Conservation (phyloP, 2,329 filamentous ascomycete genomes). For the Albifimbria verrucaria region DNA sequence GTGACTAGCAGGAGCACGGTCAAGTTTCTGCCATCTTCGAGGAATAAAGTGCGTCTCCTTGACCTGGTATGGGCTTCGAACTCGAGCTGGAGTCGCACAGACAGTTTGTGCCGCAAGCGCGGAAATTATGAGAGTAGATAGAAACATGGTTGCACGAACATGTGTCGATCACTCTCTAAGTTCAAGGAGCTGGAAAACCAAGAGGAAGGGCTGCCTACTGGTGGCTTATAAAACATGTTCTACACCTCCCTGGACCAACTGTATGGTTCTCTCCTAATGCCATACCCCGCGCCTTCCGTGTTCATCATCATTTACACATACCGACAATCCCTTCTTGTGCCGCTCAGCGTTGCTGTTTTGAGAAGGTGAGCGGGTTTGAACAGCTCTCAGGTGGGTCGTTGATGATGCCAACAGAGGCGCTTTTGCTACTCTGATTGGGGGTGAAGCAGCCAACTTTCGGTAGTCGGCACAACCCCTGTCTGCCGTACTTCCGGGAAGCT, state of each 20-base stretch:
- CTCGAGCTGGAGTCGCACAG: not conserved
- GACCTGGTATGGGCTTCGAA: slow-evolving; percentile 13
- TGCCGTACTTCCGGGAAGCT: not conserved
- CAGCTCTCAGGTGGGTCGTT: not conserved
- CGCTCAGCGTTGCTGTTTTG: not conserved
- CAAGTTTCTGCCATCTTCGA: slow-evolving; percentile 2
- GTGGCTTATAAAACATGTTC: too few relatives aligned
- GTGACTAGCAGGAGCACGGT: not conserved
- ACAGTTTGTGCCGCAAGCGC: not conserved
- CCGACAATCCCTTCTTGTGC: not conserved
- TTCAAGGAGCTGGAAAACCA: not conserved
- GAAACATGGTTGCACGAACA: too few relatives aligned
- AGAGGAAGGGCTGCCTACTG: not conserved
- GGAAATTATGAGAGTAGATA: not conserved
- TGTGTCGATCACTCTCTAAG: not conserved
- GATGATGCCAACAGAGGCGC: not conserved
- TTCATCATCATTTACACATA: not conserved
- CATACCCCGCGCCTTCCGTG: not conserved
- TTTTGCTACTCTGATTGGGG: not conserved
- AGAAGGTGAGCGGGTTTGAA: not conserved
- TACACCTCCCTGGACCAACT: too few relatives aligned
- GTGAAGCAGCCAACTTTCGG: not conserved
- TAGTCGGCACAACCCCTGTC: not conserved
- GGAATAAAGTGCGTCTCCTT: slow-evolving; percentile 3
- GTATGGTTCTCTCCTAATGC: not conserved